Evolutionary conservation across 495 filamentous ascomycete genomes (phyloP), one percentile per base, ranked within the genome.

Genomic region (Apodospora peruviana): DNA sequence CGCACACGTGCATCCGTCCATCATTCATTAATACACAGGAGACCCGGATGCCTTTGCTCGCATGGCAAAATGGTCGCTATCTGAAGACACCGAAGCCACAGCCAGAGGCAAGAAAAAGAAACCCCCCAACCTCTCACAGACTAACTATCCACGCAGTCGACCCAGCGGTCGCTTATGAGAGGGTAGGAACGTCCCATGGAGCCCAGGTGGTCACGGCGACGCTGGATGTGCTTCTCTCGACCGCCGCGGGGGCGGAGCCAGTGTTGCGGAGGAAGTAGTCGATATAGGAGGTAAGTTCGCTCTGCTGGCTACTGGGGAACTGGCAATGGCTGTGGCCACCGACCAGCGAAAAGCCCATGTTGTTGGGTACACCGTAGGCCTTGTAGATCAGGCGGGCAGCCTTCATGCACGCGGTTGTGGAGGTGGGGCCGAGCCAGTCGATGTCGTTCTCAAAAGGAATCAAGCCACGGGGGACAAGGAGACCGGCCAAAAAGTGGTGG

Each of bases 321-420:
- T 51, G 43, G 62, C 79, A 82, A 57, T 82, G 79, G 43, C 51
- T 54, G 64, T 81, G 77, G 40, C 68, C 70, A 25, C 77, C 75
- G 34, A 74, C 62, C 43, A 75, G 68, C 18, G 75, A 74, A 64
- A 74, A 79, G 14, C 78, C 78, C 70, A 80, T 75, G 63, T 73
- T 69, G 50, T 65, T 68, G 38, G 70, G 60, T 0, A 65, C 72
- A 35, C 77, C 77, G 23, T 73, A 59, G 14, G 71, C 70, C 61
- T 77, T 67, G 64, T 79, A 82, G 51, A 75, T 68, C 40, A 66
- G 47, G 38, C 71, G 68, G 3, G 64, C 78, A 18, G 73, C 74
- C 62, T 69, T 72, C 78, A 78, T 78, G 70, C 76, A 80, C 24
- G 62, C 77, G 8, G 71, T 76, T 32, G 71, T 74, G 50, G 62